These are phyloP conservation scores for Ministeria vibrans DNA, from an alignment of 78 protist species.

Conservation along the genomic window DNA sequence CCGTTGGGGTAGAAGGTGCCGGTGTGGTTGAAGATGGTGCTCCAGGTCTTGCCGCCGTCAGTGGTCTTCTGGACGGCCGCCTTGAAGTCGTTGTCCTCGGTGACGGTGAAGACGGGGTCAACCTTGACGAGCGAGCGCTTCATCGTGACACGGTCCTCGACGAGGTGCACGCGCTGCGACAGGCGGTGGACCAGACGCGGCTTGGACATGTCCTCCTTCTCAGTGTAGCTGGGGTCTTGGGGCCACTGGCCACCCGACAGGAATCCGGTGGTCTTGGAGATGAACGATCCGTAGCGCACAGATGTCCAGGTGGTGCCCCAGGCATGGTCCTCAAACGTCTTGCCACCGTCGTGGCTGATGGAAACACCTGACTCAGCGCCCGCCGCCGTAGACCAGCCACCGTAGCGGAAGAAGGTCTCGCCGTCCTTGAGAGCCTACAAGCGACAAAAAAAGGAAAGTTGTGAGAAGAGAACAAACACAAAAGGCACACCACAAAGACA, in stretches of 20 bases:
- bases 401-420: not conserved
- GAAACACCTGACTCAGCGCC: not conserved
- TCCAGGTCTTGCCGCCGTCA: constrained; percentile 31
- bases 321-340: not conserved
- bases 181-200: too few species aligned
- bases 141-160: too few species aligned
- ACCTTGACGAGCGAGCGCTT: not conserved
- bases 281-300: constrained; percentile 19
- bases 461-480: too few species aligned
- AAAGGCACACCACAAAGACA: too few species aligned
- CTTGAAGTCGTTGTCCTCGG: not conserved
- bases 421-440: too few species aligned
- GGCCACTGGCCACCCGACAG: constrained; percentile 20
- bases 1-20: constrained; percentile 23
- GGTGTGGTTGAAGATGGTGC: not conserved
- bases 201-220: not conserved
- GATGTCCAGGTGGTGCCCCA: not conserved
- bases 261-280: not conserved
- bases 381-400: not conserved
- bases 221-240: not conserved
- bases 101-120: not conserved
- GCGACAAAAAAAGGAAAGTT: too few species aligned
- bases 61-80: constrained; percentile 15
- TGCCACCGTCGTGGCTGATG: not conserved
- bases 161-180: too few species aligned